A percentile compares a stretch with the other conserved stretches of the same genome.
These are phyloP conservation scores for Suillus variegatus DNA, from an alignment of 768 basidiomycete species.

Conservation along the genomic window DNA sequence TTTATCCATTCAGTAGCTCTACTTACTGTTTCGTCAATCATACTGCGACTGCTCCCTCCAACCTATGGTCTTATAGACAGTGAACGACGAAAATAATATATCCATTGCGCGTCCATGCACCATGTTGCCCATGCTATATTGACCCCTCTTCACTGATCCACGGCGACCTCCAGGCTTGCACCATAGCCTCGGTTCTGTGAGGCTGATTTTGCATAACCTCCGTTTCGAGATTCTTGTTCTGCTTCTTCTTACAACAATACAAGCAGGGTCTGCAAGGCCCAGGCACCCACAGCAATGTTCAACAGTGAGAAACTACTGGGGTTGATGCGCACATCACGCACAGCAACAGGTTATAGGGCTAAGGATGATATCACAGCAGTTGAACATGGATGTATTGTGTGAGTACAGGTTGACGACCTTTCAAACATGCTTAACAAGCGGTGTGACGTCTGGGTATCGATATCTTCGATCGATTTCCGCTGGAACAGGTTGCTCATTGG, in stretches of 20 bases:
- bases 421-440: neutral
- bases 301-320: constrained; percentile 11
- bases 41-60: neutral
- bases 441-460: neutral
- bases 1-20: neutral
- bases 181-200: constrained; percentile 11
- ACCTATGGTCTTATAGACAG: neutral
- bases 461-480: neutral
- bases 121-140: neutral
- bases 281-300: constrained; percentile 3
- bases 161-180: neutral
- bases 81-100: neutral
- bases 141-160: neutral
- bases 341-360: constrained; percentile 21
- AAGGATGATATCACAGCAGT: constrained; percentile 26
- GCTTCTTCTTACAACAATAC: constrained; percentile 14
- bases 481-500: neutral
- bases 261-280: constrained; percentile 10
- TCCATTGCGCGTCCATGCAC: neutral
- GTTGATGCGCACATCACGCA: constrained; percentile 7
- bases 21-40: neutral
- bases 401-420: neutral
- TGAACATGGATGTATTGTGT: constrained; percentile 4
- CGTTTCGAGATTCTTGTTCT: constrained; percentile 5
- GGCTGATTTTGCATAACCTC: constrained; percentile 22